Conservation (phyloP, 768 basidiomycete species). For the Mrakia hoshinonis region DNA sequence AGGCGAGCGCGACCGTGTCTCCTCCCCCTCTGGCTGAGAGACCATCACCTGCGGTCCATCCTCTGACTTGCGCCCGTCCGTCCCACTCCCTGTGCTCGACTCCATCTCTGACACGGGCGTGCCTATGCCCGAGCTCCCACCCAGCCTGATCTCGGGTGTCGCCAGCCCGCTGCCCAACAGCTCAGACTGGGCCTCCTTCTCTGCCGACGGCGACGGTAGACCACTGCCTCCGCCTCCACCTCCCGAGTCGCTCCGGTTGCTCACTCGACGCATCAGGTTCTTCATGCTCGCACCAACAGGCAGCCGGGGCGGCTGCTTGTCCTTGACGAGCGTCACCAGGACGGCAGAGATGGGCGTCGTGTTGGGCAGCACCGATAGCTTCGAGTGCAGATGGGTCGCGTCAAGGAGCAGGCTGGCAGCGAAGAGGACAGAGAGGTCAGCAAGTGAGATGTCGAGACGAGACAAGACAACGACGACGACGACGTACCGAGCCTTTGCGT, state of each 20-base stretch:
- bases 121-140: not conserved
- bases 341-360: constrained; percentile 54
- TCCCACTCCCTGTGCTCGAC: too few relatives aligned
- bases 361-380: constrained; percentile 65
- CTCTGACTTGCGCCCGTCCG: not conserved
- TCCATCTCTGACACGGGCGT: not conserved
- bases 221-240: not conserved
- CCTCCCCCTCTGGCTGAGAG: not conserved
- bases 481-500: constrained; percentile 73
- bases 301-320: constrained; percentile 52
- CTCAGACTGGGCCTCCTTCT: not conserved
- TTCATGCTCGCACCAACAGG: constrained; percentile 25
- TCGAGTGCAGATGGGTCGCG: constrained; percentile 64
- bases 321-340: constrained; percentile 75
- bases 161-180: not conserved
- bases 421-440: constrained; percentile 23
- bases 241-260: constrained; percentile 13
- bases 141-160: not conserved
- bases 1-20: not conserved
- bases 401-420: constrained; percentile 64
- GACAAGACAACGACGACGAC: not conserved
- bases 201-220: not conserved
- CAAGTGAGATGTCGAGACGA: not conserved
- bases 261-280: constrained; percentile 27
- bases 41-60: not conserved